phyloP scores from a whole-genome alignment of 495 filamentous ascomycete genomes.

The Letharia columbiana region DNA sequence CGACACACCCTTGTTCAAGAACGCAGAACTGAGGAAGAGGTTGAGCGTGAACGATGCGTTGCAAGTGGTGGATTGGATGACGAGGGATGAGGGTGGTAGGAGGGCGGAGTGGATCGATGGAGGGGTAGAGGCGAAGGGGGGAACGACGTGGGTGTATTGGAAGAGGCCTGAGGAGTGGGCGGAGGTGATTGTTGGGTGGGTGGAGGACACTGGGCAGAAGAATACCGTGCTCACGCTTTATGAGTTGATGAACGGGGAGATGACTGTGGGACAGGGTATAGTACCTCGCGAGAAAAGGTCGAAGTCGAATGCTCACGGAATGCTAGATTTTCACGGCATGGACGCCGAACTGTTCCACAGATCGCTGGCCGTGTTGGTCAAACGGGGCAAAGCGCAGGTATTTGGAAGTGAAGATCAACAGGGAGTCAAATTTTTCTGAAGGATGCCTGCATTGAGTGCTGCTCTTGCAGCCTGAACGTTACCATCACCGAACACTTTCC shows the following conservation, averaged over 20 bases:
- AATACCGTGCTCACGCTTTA: slow-evolving; percentile 67
- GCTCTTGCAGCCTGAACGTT: background rate
- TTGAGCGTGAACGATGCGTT: slow-evolving; percentile 54
- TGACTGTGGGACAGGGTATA: slow-evolving; percentile 31
- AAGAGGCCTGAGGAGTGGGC: slow-evolving; percentile 68
- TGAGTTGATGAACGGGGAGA: slow-evolving; percentile 63
- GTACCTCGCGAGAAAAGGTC: background rate
- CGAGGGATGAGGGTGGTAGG: slow-evolving; percentile 48
- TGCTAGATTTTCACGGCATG: slow-evolving; percentile 77
- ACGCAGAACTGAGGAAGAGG: slow-evolving; percentile 43
- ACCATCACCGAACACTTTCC: background rate
- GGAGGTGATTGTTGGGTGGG: slow-evolving; percentile 50
- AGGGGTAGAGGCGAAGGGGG: slow-evolving; percentile 28
- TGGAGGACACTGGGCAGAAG: slow-evolving; percentile 62
- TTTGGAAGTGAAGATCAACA: slow-evolving; percentile 79
- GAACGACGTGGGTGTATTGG: slow-evolving; percentile 57
- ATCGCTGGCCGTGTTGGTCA: slow-evolving; percentile 70
- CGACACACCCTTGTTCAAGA: slow-evolving; percentile 50
- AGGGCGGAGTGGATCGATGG: slow-evolving; percentile 58
- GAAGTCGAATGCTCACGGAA: background rate
- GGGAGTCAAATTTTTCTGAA: slow-evolving; percentile 93
- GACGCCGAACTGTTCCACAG: slow-evolving; percentile 70
- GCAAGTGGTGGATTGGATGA: slow-evolving; percentile 67
- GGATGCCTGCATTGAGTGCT: background rate
- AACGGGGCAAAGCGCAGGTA: slow-evolving; percentile 83